These are phyloP conservation scores for Ogataea polymorpha DNA, from an alignment of 805 yeast genomes.

Conservation along the genomic window DNA sequence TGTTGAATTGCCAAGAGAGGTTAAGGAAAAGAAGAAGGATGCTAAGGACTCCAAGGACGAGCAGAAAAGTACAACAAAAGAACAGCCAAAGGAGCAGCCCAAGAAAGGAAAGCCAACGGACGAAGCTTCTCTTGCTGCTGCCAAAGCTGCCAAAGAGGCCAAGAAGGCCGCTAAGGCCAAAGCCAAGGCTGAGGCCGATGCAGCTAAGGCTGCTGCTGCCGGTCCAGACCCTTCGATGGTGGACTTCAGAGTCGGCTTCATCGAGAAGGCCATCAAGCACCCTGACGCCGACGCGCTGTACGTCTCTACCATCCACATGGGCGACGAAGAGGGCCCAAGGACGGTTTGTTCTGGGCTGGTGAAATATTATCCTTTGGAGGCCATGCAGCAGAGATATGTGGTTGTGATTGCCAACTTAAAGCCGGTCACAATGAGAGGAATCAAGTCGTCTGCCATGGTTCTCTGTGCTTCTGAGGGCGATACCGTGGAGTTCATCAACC, in stretches of 20 bases:
- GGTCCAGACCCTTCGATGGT: slow-evolving; percentile 81
- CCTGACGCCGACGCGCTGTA: slow-evolving; percentile 97
- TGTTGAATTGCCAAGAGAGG: slow-evolving; percentile 61
- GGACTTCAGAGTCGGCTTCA: slow-evolving; percentile 94
- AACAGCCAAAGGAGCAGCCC: slow-evolving; percentile 6
- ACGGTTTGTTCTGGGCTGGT: slow-evolving; percentile 98
- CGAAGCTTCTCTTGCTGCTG: slow-evolving; percentile 32
- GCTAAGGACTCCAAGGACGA: slow-evolving; percentile 22
- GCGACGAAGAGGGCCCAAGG: slow-evolving; percentile 96
- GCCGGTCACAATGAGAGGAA: slow-evolving; percentile 98
- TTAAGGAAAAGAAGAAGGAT: slow-evolving; percentile 35
- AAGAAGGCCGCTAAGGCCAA: slow-evolving; percentile 47
- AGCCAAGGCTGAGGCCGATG: slow-evolving; percentile 52
- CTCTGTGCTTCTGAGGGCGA: slow-evolving; percentile 78
- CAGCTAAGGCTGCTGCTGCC: slow-evolving; percentile 46
- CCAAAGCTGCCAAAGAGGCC: slow-evolving; percentile 38
- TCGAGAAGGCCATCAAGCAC: slow-evolving; percentile 93
- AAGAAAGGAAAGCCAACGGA: slow-evolving; percentile 24
- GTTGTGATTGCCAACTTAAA: slow-evolving; percentile 93
- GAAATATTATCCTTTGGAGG: slow-evolving; percentile 83
- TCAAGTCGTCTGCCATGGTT: slow-evolving; percentile 95
- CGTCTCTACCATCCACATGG: slow-evolving; percentile 94
- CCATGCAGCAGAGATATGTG: slow-evolving; percentile 91
- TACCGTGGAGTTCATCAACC: slow-evolving; percentile 89
- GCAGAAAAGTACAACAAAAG: slow-evolving; percentile 7